Conservation (phyloP, 306 rosid genomes). For the Vicia villosa region DNA sequence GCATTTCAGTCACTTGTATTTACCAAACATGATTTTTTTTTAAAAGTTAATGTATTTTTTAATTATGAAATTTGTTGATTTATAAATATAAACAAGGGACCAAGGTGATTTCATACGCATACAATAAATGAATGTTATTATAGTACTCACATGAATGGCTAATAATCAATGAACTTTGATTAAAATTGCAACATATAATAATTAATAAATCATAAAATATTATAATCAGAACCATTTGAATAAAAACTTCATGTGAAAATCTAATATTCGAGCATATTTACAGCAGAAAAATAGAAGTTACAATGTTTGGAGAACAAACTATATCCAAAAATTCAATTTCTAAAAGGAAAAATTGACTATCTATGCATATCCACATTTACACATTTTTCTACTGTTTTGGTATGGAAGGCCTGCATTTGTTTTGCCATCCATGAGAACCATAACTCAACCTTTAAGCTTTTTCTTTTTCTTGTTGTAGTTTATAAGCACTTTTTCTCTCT, state of each 20-base stretch:
- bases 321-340: neutral
- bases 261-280: no score
- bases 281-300: neutral
- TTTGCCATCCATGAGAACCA: conserved; percentile 24
- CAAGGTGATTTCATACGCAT: no score
- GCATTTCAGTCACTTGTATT: no score
- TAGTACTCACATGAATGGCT: no score
- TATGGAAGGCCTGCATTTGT: neutral
- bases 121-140: no score
- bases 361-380: conserved; percentile 25
- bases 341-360: conserved; percentile 21
- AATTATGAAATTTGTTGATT: no score
- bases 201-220: neutral
- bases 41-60: no score
- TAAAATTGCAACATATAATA: neutral
- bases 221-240: no score
- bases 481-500: conserved; percentile 64
- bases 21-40: no score
- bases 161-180: neutral
- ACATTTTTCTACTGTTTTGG: conserved; percentile 6
- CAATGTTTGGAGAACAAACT: neutral
- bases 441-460: conserved; percentile 41
- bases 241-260: no score
- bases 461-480: conserved; percentile 68
- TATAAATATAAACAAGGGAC: no score